A percentile compares a stretch with the other conserved stretches of the same genome.
These are phyloP conservation scores for Ustilago vetiveriae DNA, from an alignment of 1,284 basidiomycete genomes.

Conservation along the genomic window DNA sequence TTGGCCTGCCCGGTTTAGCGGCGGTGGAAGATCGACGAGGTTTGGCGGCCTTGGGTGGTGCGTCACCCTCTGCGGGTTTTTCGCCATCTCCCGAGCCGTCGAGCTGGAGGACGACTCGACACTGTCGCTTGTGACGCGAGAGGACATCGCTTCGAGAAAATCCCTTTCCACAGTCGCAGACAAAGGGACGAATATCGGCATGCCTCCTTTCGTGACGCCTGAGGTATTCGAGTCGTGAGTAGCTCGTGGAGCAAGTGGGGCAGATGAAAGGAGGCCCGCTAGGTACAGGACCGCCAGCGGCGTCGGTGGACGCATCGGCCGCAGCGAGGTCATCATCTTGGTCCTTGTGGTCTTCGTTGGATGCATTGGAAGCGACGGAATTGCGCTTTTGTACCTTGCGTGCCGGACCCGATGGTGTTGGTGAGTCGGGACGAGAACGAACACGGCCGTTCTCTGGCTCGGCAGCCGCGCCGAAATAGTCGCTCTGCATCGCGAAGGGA, in stretches of 20 bases:
- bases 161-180: conserved; percentile 65
- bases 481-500: conserved; percentile 35
- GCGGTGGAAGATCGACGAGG: conserved; percentile 41
- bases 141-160: conserved; percentile 66
- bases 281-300: conserved; percentile 27
- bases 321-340: conserved; percentile 15
- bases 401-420: conserved; percentile 24
- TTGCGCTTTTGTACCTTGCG: conserved; percentile 42
- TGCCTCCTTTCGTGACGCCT: conserved; percentile 65
- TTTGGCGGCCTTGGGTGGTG: conserved; percentile 41
- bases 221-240: conserved; percentile 65
- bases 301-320: conserved; percentile 18
- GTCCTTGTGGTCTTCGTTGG: conserved; percentile 25
- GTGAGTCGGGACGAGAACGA: conserved; percentile 35
- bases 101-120: conserved; percentile 53
- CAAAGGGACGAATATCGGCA: conserved; percentile 64
- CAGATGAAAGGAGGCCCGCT: conserved; percentile 64
- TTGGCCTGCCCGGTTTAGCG: conserved; percentile 47
- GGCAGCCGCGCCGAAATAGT: conserved; percentile 44
- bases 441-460: conserved; percentile 31
- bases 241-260: conserved; percentile 64
- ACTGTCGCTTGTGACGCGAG: conserved; percentile 64
- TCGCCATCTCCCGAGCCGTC: conserved; percentile 44
- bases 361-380: conserved; percentile 29
- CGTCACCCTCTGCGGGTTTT: conserved; percentile 31